These are phyloP conservation scores for Neostapfia colusana DNA, from an alignment of 176 grass and related monocot genomes.

Conservation along the genomic window DNA sequence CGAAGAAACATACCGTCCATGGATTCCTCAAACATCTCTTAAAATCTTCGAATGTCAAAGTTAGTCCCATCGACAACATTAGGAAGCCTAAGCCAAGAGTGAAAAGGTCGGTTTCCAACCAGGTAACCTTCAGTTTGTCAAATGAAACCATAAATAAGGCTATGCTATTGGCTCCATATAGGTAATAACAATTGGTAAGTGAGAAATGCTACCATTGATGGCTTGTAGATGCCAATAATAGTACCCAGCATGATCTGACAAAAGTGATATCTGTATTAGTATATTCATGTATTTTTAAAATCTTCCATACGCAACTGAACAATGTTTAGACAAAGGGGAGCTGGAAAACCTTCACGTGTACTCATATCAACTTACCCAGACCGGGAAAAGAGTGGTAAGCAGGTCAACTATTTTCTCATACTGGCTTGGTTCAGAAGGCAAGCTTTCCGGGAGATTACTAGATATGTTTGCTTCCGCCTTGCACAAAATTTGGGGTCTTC, in stretches of 20 bases:
- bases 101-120: conserved; percentile 97
- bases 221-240: conserved; percentile 88
- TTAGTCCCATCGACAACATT: conserved; percentile 96
- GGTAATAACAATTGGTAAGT: conserved; percentile 12
- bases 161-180: conserved; percentile 14
- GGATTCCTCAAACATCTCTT: conserved; percentile 95
- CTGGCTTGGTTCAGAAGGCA: conserved; percentile 32
- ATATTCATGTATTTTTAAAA: conserved; percentile 1
- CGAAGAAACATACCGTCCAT: conserved; percentile 79
- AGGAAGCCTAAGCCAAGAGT: conserved; percentile 85
- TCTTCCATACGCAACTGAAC: conserved; percentile 16
- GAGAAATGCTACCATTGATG: conserved; percentile 64
- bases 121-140: conserved; percentile 66
- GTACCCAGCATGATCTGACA: conserved; percentile 91
- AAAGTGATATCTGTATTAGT: conserved; percentile 4
- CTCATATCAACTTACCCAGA: conserved; percentile 66
- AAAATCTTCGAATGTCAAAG: conserved; percentile 96
- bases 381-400: conserved; percentile 93
- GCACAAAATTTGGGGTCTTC: conserved; percentile 67
- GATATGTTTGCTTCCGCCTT: conserved; percentile 82
- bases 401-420: conserved; percentile 90
- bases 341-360: conserved; percentile 36
- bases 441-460: conserved; percentile 61
- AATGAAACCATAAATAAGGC: conserved; percentile 32
- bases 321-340: conserved; percentile 25